Evolutionary conservation across 768 basidiomycete genomes (phyloP), one percentile per base, ranked within the genome.

Genomic region (Xerocomus potaroensis): DNA sequence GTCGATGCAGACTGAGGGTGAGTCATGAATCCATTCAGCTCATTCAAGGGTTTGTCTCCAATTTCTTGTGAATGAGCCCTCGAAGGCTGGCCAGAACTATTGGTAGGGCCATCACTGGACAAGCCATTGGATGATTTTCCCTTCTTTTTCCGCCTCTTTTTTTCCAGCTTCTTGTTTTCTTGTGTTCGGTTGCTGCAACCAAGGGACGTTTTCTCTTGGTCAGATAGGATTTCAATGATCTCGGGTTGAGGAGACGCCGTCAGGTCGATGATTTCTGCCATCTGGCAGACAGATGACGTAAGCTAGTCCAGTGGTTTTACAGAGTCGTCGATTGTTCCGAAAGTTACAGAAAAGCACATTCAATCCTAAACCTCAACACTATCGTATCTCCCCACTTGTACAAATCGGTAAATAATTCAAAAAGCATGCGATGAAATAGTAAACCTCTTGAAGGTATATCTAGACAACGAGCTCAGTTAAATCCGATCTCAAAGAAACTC

Each of bases 371-470:
- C 38, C 23, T 14, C 26, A 37, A 36, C 37, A 43, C 31, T 40
- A 6, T 42, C 14, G 4, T 18, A 26, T 41, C 43, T 33, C 15
- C 30, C 8, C 27, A 34, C 21, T 26, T 19, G 48, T 41, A 47
- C 18, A 41, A 33, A 29, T 36, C 3, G 34, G 24, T 26, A 5
- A 5, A 37, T 33, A 31, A 33, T 42, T 66, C 52, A 79, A 59
- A 77, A 78, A 12, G 72, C 77, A 34, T 76, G 73, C 26, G 78
- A 82, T 26, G 83, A 81, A 26, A 84, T 70, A 21, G 74, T 74
- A 68, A 87, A 87, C 24, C 86, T 75, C 66, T 87, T 87, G 75
- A 87, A 87, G 15, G 85, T 87, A 65, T 87, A 87, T 55, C 85
- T 87, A 64, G 35, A 19, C 16, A 39, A 11, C 3, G 10, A 29